These are phyloP conservation scores for Vitis hybrid DNA, from an alignment of 177 flowering plant species.

Conservation along the genomic window DNA sequence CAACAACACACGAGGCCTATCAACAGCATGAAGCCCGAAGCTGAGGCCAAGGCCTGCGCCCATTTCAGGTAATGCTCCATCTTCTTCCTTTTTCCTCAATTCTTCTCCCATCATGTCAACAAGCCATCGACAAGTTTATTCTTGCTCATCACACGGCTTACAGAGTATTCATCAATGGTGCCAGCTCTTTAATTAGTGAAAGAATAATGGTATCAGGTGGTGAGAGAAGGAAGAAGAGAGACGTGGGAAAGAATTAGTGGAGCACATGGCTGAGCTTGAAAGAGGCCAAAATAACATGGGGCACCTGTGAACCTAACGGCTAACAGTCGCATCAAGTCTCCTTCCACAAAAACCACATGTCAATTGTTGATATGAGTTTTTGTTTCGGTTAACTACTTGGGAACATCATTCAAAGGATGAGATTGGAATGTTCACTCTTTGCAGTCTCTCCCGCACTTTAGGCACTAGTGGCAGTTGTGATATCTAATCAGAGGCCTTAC, in stretches of 20 bases:
- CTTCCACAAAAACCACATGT: neutral
- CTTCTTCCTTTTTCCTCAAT: neutral
- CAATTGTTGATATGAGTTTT: no score
- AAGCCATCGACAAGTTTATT: neutral
- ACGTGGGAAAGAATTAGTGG: neutral
- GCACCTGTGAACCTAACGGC: slow-evolving; percentile 17
- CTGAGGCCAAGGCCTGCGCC: slow-evolving; percentile 45
- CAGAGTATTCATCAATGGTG: neutral
- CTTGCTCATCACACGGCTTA: neutral
- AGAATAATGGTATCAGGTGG: neutral
- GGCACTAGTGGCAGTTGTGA: no score
- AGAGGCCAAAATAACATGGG: slow-evolving; percentile 19
- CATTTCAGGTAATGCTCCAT: slow-evolving; percentile 38
- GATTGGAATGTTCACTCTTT: no score
- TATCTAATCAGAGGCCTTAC: no score
- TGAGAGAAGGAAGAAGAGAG: neutral
- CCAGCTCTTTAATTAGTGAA: neutral
- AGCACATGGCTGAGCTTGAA: slow-evolving; percentile 21
- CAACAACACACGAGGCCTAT: slow-evolving; percentile 46
- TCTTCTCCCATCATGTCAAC: neutral
- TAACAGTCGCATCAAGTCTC: neutral
- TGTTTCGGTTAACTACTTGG: no score
- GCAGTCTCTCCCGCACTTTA: no score
- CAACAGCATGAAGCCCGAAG: slow-evolving; percentile 41
- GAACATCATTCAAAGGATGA: no score